phyloP scores from a whole-genome alignment of 371 early-diverging fungal species.

The Actinomortierella wolfii region DNA sequence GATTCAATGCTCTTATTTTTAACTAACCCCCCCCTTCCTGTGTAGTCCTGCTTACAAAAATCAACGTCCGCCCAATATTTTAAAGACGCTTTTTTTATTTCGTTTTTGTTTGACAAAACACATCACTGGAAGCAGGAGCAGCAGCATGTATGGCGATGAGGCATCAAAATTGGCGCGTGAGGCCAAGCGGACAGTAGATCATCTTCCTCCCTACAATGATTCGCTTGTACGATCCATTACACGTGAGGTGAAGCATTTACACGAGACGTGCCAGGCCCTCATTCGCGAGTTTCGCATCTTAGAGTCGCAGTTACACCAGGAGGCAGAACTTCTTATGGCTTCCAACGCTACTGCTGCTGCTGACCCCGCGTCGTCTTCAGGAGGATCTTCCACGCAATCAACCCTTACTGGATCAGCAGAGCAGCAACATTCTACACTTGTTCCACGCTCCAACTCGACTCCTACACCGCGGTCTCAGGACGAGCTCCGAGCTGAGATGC shows the following conservation, averaged over 20 bases:
- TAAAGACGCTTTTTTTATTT: too few species aligned
- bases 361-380: conserved; percentile 2
- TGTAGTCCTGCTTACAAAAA: too few species aligned
- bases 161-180: conserved; percentile 83
- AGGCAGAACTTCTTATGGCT: conserved; percentile 8
- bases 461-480: conserved; percentile 1
- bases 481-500: conserved; percentile 4
- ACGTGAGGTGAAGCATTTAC: conserved; percentile 64
- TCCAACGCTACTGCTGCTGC: conserved; percentile 40
- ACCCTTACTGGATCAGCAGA: conserved; percentile 18
- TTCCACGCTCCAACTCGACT: conserved; percentile 21
- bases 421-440: conserved; percentile 21
- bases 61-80: too few species aligned
- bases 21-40: too few species aligned
- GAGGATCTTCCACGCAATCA: conserved; percentile 1
- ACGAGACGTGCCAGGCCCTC: conserved; percentile 41
- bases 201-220: conserved; percentile 81
- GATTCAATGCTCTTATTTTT: too few species aligned
- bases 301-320: conserved; percentile 49
- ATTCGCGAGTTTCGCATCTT: conserved; percentile 54
- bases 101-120: too few species aligned
- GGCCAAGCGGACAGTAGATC: conserved; percentile 76
- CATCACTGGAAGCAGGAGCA: too few species aligned
- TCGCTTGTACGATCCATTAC: conserved; percentile 81
- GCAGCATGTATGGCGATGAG: conserved; percentile 71